A percentile compares a stretch with the other conserved stretches of the same genome.
Evolutionary conservation across 495 filamentous ascomycete genomes (phyloP).

Genomic region (Penicillium salamii): DNA sequence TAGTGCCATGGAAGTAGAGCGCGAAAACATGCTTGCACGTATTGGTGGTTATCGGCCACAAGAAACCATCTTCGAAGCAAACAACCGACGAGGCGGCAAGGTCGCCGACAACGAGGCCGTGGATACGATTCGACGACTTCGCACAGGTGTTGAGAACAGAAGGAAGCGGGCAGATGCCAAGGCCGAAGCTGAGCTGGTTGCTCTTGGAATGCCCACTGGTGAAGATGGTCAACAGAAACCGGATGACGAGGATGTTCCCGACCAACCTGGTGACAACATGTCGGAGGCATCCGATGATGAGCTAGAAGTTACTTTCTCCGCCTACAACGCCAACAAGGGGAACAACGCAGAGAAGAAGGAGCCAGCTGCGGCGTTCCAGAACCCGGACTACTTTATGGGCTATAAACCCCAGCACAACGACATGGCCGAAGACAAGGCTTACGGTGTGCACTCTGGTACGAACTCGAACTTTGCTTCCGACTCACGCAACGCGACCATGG

Average conservation of each 20-base stretch:
- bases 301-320: slow-evolving; percentile 78
- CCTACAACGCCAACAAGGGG: slow-evolving; percentile 39
- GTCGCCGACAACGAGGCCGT: slow-evolving; percentile 60
- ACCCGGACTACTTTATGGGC: slow-evolving; percentile 91
- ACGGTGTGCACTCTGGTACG: slow-evolving; percentile 83
- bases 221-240: slow-evolving; percentile 32
- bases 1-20: slow-evolving; percentile 61
- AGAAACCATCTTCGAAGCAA: slow-evolving; percentile 94
- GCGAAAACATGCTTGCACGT: slow-evolving; percentile 78
- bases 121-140: slow-evolving; percentile 72
- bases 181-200: slow-evolving; percentile 24
- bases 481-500: slow-evolving; percentile 81
- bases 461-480: slow-evolving; percentile 75
- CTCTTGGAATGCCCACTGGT: slow-evolving; percentile 25
- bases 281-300: slow-evolving; percentile 70
- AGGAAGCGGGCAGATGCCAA: slow-evolving; percentile 35
- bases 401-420: slow-evolving; percentile 78
- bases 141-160: slow-evolving; percentile 50
- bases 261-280: slow-evolving; percentile 54
- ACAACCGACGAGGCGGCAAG: slow-evolving; percentile 61
- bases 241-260: slow-evolving; percentile 34
- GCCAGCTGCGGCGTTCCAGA: slow-evolving; percentile 57
- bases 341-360: slow-evolving; percentile 27
- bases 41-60: slow-evolving; percentile 83
- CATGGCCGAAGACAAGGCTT: slow-evolving; percentile 81